Base-by-base conservation (phyloP, 495 filamentous ascomycete species). In the Penicillium paradoxum region DNA sequence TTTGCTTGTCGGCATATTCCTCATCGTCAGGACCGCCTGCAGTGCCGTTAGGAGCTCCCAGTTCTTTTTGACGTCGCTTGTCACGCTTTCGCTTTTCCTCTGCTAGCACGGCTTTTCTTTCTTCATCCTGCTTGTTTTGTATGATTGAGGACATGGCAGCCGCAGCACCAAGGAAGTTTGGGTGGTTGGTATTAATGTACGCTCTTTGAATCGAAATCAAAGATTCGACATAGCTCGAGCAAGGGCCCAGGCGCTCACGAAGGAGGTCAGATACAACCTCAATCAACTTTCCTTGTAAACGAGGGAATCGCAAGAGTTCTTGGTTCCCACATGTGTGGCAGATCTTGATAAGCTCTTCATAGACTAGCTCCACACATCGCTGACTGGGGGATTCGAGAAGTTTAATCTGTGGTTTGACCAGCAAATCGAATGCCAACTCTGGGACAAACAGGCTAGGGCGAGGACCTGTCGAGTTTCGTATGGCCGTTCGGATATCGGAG, bases 171-270 rank as follows among this genome's bases (percentile, higher is more conserved):
- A 97, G 81, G 76, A 99, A 99, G 62, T 99, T 99, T 29, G 93
- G 93, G 60, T 99, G 93, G 65, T 99, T 99, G 36, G 93, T 99
- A 71, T 99, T 99, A 70, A 99, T 97, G 68, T 99, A 99, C 14
- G 93, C 93, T 53, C 93, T 81, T 71, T 99, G 93, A 29, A 99
- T 99, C 10, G 92, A 85, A 37, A 97, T 99, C 34, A 99, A 79
- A 19, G 90, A 96, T 64, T 96, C 93, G 5, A 99, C 93, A 60
- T 99, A 99, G 22, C 63, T 74, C 6, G 91, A 92, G 45, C 88
- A 83, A 14, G 93, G 93, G 1, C 95, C 92, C 24, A 97, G 73
- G 37, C 91, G 82, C 69, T 99, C 93, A 42, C 93, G 84, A 41
- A 99, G 81, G 39, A 99, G 84, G 65, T 99, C 93, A 7, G 92